Base-by-base conservation (phyloP, 495 filamentous ascomycete species). In the Talaromyces ruber region DNA sequence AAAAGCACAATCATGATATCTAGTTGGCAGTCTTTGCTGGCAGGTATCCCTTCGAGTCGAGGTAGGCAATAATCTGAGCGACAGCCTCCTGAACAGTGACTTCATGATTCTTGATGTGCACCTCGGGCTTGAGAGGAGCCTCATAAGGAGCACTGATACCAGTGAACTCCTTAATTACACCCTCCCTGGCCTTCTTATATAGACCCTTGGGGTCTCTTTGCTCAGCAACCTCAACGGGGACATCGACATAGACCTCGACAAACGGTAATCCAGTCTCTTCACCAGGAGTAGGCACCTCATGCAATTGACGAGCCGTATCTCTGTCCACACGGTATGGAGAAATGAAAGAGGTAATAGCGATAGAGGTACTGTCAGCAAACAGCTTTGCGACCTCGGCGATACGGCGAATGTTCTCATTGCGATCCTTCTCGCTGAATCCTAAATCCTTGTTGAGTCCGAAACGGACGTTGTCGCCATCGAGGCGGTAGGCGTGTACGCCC, bases 361-460 rank as follows among this genome's bases (percentile, higher is more conserved):
- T 85, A 59, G 88, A 86, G 63, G 89, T 86, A 50, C 85, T 85
- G 74, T 98, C 94, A 59, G 94, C 92, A 74, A 98, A 98, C 53
- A 98, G 86, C 74, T 95, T 96, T 16, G 94, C 92, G 11, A 98
- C 93, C 81, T 98, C 95, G 16, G 90, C 90, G 66, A 98, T 96
- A 61, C 94, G 84, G 55, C 94, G 83, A 73, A 98, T 98, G 77
- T 98, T 98, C 84, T 98, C 95, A 72, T 91, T 92, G 63, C 94
- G 85, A 79, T 98, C 94, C 67, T 84, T 83, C 68, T 96, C 92
- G 65, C 85, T 89, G 81, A 98, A 98, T 4, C 93, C 93, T 32
- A 98, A 83, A 79, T 98, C 93, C 74, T 92, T 92, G 82, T 98
- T 98, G 66, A 98, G 80, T 2, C 94, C 95, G 81, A 97, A 97